Evolutionary conservation across 2,329 filamentous ascomycete species (phyloP).

Genomic region (Didymellaceae sp.): DNA sequence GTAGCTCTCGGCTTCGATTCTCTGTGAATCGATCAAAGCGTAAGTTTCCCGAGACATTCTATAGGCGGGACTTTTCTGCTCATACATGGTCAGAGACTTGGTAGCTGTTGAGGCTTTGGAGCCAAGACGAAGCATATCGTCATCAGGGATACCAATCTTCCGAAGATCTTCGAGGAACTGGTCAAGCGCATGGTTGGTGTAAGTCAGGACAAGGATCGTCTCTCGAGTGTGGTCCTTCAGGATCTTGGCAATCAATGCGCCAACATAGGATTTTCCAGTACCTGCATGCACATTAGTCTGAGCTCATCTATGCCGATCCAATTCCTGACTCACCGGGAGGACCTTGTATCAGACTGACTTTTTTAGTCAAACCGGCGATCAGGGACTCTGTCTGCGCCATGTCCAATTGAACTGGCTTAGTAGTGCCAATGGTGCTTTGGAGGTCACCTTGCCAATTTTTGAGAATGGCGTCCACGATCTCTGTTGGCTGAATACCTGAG

Average conservation of each 20-base stretch:
- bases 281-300: conserved; percentile 51
- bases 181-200: conserved; percentile 64
- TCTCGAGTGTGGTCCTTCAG: conserved; percentile 59
- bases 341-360: conserved; percentile 71
- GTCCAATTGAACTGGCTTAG: conserved; percentile 52
- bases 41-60: conserved; percentile 46
- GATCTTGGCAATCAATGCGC: conserved; percentile 65
- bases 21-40: conserved; percentile 53
- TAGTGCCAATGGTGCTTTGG: conserved; percentile 25
- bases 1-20: conserved; percentile 46
- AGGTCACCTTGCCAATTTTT: conserved; percentile 25
- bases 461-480: conserved; percentile 35
- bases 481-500: conserved; percentile 33
- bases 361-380: conserved; percentile 58
- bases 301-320: not conserved
- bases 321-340: conserved; percentile 65
- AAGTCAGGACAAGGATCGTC: conserved; percentile 69
- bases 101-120: conserved; percentile 63
- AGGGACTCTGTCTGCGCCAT: conserved; percentile 65
- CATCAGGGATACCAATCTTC: conserved; percentile 60
- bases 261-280: conserved; percentile 78
- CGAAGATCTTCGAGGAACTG: conserved; percentile 67
- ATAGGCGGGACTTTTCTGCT: conserved; percentile 45
- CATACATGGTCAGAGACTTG: conserved; percentile 54
- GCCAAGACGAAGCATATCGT: conserved; percentile 67